A percentile compares a stretch with the other conserved stretches of the same genome.
These are phyloP conservation scores for Colletotrichum sp. DNA, from an alignment of 2,329 filamentous ascomycete species.

Conservation along the genomic window DNA sequence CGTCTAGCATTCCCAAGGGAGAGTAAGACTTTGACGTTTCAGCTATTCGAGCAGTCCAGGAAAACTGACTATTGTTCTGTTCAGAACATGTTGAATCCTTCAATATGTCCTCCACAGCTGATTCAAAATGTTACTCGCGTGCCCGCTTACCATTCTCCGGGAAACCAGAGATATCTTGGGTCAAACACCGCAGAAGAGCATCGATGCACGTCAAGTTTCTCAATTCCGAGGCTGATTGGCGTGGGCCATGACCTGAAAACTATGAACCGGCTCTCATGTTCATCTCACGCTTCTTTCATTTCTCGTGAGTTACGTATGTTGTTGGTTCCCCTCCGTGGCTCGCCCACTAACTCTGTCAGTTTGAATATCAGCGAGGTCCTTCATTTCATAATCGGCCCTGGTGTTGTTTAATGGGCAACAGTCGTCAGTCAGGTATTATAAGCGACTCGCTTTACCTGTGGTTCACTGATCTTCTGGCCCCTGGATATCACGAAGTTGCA, in stretches of 20 bases:
- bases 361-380: background rate
- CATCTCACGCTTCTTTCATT: background rate
- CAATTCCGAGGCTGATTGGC: background rate
- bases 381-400: background rate
- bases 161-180: background rate
- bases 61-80: background rate
- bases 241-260: background rate
- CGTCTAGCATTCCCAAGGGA: background rate
- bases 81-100: background rate
- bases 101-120: background rate
- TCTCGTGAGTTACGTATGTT: background rate
- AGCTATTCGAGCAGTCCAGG: background rate
- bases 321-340: background rate
- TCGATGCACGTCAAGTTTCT: background rate
- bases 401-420: rapidly evolving
- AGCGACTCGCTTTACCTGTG: background rate
- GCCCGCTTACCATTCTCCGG: background rate
- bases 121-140: background rate
- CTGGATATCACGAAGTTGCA: background rate
- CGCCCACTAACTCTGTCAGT: background rate
- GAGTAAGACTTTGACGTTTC: background rate
- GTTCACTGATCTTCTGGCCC: background rate
- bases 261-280: background rate
- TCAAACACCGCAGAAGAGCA: background rate
- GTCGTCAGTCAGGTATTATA: background rate